phyloP scores from a whole-genome alignment of 169 alveolate genomes.

The Plasmodium inui region DNA sequence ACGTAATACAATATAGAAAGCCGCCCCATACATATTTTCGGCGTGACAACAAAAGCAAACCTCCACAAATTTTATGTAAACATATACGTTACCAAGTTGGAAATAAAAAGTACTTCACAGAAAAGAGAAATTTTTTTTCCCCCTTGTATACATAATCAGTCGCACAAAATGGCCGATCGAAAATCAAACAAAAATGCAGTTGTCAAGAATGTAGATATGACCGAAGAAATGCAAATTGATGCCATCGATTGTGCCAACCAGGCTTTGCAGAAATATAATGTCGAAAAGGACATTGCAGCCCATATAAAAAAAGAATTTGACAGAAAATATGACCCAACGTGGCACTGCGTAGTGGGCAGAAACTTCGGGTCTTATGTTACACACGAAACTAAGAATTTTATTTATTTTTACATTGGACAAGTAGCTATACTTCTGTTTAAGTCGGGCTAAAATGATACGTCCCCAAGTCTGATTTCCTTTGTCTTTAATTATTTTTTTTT shows the following conservation, averaged over 20 bases:
- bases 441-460: conserved; percentile 90
- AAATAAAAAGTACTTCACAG: not conserved
- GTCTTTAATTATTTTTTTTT: not conserved
- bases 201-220: conserved; percentile 99
- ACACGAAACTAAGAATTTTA: conserved; percentile 99
- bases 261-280: conserved; percentile 96
- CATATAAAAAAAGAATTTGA: conserved; percentile 99
- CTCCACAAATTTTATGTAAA: not conserved
- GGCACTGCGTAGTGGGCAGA: conserved; percentile 99
- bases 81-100: not conserved
- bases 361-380: conserved; percentile 99
- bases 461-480: not conserved
- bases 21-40: not conserved
- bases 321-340: conserved; percentile 96
- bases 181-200: conserved; percentile 88
- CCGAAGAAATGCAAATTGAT: conserved; percentile 98
- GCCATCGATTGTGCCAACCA: conserved; percentile 99
- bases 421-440: conserved; percentile 98
- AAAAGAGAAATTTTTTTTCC: not conserved
- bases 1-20: not conserved
- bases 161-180: conserved; percentile 71
- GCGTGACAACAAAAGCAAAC: not conserved
- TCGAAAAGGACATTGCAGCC: conserved; percentile 98
- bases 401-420: conserved; percentile 99
- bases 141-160: not conserved